Conservation (phyloP, 371 early-diverging fungal genomes). For the Polyrhizophydium stewartii region DNA sequence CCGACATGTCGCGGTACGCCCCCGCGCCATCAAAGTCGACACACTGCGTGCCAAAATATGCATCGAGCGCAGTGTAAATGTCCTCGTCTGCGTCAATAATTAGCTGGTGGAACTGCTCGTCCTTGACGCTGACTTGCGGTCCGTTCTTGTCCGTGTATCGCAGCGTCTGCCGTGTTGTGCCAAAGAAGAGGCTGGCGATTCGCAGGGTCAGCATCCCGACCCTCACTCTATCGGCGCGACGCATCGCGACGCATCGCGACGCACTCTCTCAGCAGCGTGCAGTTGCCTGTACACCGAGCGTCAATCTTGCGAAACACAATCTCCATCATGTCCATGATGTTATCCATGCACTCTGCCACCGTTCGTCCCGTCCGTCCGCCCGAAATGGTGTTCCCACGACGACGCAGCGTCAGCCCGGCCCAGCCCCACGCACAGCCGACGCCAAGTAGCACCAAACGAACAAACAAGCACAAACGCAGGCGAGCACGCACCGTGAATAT, state of each 20-base stretch:
- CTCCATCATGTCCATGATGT: conserved; percentile 61
- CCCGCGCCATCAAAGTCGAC: conserved; percentile 48
- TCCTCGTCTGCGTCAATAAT: conserved; percentile 59
- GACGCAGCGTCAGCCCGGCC: neutral
- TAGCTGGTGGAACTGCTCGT: conserved; percentile 62
- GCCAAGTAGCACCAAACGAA: neutral
- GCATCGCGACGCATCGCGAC: no score
- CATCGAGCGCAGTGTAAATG: conserved; percentile 59
- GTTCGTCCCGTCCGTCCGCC: no score
- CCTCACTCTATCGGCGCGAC: neutral
- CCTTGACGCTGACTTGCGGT: conserved; percentile 35
- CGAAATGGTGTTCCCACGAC: no score
- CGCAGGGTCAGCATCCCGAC: neutral
- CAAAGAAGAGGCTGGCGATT: conserved; percentile 50
- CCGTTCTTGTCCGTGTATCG: conserved; percentile 45
- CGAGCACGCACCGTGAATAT: conserved; percentile 40
- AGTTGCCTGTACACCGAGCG: neutral
- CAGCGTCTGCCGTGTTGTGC: conserved; percentile 57
- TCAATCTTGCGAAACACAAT: conserved; percentile 9
- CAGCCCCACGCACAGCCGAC: no score
- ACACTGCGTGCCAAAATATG: conserved; percentile 51
- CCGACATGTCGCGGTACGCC: conserved; percentile 49
- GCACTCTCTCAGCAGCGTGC: neutral
- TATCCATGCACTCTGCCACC: conserved; percentile 63
- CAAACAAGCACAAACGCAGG: neutral